Conservation (phyloP, 257 asterid genomes). For the Solanum piurae region DNA sequence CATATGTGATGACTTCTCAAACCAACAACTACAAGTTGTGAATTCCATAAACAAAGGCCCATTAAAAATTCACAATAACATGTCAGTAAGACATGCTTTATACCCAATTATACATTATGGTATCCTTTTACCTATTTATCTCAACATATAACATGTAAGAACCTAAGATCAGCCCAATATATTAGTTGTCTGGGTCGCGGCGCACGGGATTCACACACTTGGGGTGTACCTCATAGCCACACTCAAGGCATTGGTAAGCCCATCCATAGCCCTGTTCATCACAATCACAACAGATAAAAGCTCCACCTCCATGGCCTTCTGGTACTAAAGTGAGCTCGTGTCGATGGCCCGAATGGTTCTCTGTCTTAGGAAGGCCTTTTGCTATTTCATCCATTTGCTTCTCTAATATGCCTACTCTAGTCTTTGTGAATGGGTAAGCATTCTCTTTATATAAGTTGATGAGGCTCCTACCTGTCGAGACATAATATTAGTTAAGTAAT, state of each 20-base stretch:
- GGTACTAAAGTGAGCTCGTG: conserved; percentile 60
- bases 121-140: neutral
- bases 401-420: conserved; percentile 24
- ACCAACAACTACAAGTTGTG: neutral
- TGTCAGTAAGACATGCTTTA: neutral
- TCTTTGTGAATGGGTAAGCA: conserved; percentile 53
- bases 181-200: neutral
- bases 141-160: neutral
- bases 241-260: conserved; percentile 61
- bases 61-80: neutral
- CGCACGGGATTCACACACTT: conserved; percentile 31
- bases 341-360: conserved; percentile 31
- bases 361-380: conserved; percentile 28
- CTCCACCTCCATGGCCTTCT: conserved; percentile 59
- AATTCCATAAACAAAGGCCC: neutral
- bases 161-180: neutral
- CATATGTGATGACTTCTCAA: neutral
- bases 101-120: neutral
- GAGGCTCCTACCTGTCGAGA: conserved; percentile 31
- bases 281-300: conserved; percentile 65
- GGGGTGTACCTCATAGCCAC: conserved; percentile 75
- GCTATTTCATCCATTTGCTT: conserved; percentile 39
- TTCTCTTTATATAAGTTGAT: conserved; percentile 43
- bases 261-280: conserved; percentile 81
- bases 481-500: neutral